Evolutionary conservation across 352 stramenopile genomes (phyloP).

Genomic region (Globisporangium sylvaticum): DNA sequence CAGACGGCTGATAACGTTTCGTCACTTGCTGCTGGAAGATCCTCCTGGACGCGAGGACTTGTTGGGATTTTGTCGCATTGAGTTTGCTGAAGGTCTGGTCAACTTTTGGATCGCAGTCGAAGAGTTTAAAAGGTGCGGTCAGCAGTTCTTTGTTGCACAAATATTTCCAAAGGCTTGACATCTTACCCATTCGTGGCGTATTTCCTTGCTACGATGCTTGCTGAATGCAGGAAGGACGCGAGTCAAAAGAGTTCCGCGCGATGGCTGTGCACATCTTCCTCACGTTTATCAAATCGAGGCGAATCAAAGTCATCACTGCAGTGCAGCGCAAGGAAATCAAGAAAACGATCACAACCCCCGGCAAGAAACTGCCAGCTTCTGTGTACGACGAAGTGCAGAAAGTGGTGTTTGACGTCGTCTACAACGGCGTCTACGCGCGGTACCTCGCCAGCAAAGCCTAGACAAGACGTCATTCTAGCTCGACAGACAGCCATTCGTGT

Average conservation of each 20-base stretch:
- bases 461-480: neutral
- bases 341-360: slow-evolving; percentile 54
- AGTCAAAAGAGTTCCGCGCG: slow-evolving; percentile 37
- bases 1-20: slow-evolving; percentile 36
- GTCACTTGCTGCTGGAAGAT: slow-evolving; percentile 34
- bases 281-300: slow-evolving; percentile 55
- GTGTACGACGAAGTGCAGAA: slow-evolving; percentile 57
- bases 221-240: slow-evolving; percentile 16
- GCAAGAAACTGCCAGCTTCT: slow-evolving; percentile 33
- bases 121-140: slow-evolving; percentile 37
- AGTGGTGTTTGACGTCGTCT: slow-evolving; percentile 60
- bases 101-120: slow-evolving; percentile 64
- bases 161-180: neutral
- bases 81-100: slow-evolving; percentile 57
- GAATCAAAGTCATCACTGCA: slow-evolving; percentile 58
- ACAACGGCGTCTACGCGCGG: slow-evolving; percentile 44
- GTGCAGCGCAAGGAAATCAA: slow-evolving; percentile 69
- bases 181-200: neutral
- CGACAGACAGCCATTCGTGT: neutral
- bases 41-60: slow-evolving; percentile 28
- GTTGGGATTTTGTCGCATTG: slow-evolving; percentile 34
- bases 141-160: neutral
- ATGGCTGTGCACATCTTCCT: slow-evolving; percentile 47
- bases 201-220: neutral
- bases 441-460: slow-evolving; percentile 20